These are phyloP conservation scores for Podospora pseudopauciseta DNA, from an alignment of 495 filamentous ascomycete genomes.

Conservation along the genomic window DNA sequence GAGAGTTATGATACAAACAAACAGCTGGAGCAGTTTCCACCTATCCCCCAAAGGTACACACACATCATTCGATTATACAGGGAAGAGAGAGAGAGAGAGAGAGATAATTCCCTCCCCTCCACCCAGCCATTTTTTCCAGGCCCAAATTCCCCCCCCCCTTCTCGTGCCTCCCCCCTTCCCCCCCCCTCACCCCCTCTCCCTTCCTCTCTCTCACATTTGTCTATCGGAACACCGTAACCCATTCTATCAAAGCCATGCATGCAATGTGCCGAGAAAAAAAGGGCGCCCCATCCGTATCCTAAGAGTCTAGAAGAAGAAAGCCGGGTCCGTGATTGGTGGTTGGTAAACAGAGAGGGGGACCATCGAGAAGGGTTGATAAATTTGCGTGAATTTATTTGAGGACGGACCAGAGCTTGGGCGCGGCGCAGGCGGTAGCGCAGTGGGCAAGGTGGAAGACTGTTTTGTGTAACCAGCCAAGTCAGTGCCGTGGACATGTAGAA, in stretches of 20 bases:
- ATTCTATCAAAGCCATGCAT: background rate
- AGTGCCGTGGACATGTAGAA: background rate
- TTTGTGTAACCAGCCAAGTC: constrained; percentile 3
- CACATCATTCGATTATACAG: background rate
- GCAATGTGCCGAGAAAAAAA: background rate
- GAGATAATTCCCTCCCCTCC: background rate
- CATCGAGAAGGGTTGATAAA: background rate
- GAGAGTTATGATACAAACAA: background rate
- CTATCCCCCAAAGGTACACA: background rate
- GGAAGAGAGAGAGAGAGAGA: background rate
- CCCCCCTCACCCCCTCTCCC: background rate
- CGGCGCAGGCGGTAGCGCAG: constrained; percentile 86
- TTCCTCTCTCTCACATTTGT: background rate
- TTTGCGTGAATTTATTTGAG: constrained; percentile 66
- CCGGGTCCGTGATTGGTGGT: background rate
- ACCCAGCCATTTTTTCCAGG: background rate
- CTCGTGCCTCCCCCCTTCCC: background rate
- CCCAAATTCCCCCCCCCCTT: background rate
- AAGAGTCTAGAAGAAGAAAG: background rate
- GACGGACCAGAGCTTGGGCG: constrained; percentile 86
- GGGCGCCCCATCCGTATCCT: constrained; percentile 1
- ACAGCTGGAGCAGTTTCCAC: background rate
- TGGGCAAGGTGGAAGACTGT: constrained; percentile 97
- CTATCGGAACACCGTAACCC: background rate
- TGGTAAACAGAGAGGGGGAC: background rate